Evolutionary conservation across 495 filamentous ascomycete genomes (phyloP).

Genomic region (Rhypophila decipiens): DNA sequence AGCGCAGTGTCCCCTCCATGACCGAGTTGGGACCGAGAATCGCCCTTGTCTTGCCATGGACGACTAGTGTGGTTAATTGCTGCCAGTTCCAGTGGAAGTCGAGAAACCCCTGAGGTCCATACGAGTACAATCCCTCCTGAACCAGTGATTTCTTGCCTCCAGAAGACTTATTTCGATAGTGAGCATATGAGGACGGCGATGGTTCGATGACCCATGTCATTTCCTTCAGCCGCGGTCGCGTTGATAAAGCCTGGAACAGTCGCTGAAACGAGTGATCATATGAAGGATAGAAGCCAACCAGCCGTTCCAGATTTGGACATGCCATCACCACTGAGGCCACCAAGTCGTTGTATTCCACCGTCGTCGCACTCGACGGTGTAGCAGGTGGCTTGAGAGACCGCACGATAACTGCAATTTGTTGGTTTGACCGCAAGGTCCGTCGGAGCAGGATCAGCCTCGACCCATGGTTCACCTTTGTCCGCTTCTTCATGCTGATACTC

Average conservation of each 20-base stretch:
- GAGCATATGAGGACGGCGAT: slow-evolving; percentile 30
- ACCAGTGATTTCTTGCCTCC: slow-evolving; percentile 2
- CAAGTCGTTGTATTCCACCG: slow-evolving; percentile 61
- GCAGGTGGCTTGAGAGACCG: slow-evolving; percentile 68
- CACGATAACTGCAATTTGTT: slow-evolving; percentile 65
- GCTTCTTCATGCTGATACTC: slow-evolving; percentile 57
- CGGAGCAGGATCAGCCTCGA: slow-evolving; percentile 68
- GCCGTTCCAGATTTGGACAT: slow-evolving; percentile 74
- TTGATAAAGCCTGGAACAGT: slow-evolving; percentile 71
- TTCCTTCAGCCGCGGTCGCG: slow-evolving; percentile 64
- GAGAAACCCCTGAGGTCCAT: slow-evolving; percentile 63
- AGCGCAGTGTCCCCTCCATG: slow-evolving; percentile 56
- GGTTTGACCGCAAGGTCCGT: slow-evolving; percentile 65
- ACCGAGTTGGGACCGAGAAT: slow-evolving; percentile 61
- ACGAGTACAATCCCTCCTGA: slow-evolving; percentile 46
- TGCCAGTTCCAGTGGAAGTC: slow-evolving; percentile 65
- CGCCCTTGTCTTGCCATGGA: slow-evolving; percentile 61
- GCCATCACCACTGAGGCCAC: slow-evolving; percentile 77
- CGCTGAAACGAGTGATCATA: slow-evolving; percentile 71
- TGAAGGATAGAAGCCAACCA: slow-evolving; percentile 63
- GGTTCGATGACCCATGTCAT: slow-evolving; percentile 71
- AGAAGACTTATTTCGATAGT: slow-evolving; percentile 9
- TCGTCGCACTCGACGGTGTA: slow-evolving; percentile 44
- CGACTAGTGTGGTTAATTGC: slow-evolving; percentile 63
- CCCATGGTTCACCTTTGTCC: slow-evolving; percentile 59